Percentiles rank a stretch among this genome's conserved stretches.
Evolutionary conservation across 805 yeast species (phyloP).

Genomic region (Zygotorulaspora florentina): DNA sequence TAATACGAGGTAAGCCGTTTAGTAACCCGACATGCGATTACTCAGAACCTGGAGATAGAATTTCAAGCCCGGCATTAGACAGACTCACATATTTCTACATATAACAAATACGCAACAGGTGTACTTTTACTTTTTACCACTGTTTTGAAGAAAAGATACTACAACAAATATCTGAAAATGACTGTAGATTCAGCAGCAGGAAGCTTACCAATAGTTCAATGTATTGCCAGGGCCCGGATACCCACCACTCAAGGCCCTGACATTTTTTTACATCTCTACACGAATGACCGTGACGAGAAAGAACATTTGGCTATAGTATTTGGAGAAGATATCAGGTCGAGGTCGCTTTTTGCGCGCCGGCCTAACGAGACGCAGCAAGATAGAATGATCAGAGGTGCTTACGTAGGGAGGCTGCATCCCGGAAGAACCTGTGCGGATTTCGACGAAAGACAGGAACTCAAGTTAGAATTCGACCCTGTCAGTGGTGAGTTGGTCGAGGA

Average conservation of each 20-base stretch:
- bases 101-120: background rate
- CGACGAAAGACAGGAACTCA: constrained; percentile 44
- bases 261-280: constrained; percentile 83
- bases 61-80: background rate
- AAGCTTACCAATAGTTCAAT: constrained; percentile 67
- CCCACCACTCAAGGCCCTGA: constrained; percentile 96
- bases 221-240: constrained; percentile 91
- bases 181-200: constrained; percentile 2
- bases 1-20: background rate
- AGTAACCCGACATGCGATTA: background rate
- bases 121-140: too few relatives aligned
- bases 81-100: too few relatives aligned
- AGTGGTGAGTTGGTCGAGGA: constrained; percentile 35
- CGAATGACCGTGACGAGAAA: constrained; percentile 80
- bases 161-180: background rate
- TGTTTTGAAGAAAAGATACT: too few relatives aligned
- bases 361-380: constrained; percentile 80
- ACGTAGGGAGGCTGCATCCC: constrained; percentile 83
- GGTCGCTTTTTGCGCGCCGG: constrained; percentile 58
- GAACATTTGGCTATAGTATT: constrained; percentile 97
- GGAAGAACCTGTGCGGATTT: constrained; percentile 71
- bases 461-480: constrained; percentile 39
- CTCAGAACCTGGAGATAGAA: background rate
- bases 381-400: constrained; percentile 98
- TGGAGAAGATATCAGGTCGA: constrained; percentile 85